phyloP scores from a whole-genome alignment of 305 asterid species.

The Stenogyne calaminthoides region DNA sequence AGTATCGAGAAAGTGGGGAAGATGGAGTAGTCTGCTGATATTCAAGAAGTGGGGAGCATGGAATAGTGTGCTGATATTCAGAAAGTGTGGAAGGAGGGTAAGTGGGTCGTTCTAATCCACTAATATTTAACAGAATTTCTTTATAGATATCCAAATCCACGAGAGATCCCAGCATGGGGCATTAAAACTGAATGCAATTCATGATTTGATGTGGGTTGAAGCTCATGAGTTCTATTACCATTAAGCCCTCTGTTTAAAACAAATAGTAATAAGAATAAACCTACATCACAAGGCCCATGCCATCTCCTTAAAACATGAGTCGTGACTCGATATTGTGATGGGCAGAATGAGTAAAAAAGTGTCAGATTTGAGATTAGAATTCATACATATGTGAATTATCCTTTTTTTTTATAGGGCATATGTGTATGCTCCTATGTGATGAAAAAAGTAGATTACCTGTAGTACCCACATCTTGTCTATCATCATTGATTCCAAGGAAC shows the following conservation, averaged over 20 bases:
- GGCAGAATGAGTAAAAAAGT: not conserved
- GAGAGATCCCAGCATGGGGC: not conserved
- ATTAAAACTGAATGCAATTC: not conserved
- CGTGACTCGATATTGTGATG: not conserved
- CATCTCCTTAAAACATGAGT: not conserved
- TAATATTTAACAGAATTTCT: not conserved
- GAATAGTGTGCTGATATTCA: not conserved
- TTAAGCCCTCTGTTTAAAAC: not conserved
- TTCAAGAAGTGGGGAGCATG: not conserved
- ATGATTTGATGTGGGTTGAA: not conserved
- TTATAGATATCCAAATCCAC: not conserved
- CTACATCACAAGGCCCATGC: not conserved
- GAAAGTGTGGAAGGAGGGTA: not conserved
- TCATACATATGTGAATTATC: constrained; percentile 17
- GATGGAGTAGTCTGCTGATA: not conserved
- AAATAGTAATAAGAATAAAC: not conserved
- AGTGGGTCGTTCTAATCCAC: not conserved
- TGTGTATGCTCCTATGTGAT: not conserved
- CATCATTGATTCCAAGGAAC: constrained; percentile 81
- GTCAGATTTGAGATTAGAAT: constrained; percentile 10
- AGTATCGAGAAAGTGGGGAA: not conserved
- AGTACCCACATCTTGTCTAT: constrained; percentile 77
- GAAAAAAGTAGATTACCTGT: constrained; percentile 53
- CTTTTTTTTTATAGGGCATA: no score
- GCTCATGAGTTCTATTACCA: not conserved